A percentile compares a stretch with the other conserved stretches of the same genome.
phyloP scores from a whole-genome alignment of 768 basidiomycete genomes.

The Strobilomyces dryophilus region DNA sequence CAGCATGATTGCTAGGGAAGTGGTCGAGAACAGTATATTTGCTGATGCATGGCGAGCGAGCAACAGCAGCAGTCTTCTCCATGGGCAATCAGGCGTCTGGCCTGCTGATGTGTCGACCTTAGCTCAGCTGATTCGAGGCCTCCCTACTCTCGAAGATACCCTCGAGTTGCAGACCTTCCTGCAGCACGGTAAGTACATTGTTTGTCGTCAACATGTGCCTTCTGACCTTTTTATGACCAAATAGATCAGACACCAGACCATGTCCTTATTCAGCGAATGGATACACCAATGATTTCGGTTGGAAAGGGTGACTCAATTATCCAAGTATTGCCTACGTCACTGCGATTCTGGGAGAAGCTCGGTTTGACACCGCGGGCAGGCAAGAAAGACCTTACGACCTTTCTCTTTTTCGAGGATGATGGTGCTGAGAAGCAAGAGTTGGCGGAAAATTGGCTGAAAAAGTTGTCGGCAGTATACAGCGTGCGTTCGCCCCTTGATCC shows the following conservation, averaged over 20 bases:
- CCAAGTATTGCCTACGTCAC: slow-evolving; percentile 63
- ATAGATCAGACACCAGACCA: slow-evolving; percentile 2
- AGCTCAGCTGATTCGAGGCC: slow-evolving; percentile 31
- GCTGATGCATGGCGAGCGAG: slow-evolving; percentile 58
- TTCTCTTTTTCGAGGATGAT: slow-evolving; percentile 64
- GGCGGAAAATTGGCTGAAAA: slow-evolving; percentile 58
- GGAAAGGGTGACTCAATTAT: slow-evolving; percentile 66
- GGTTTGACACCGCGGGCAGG: slow-evolving; percentile 70
- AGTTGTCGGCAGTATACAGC: slow-evolving; percentile 50
- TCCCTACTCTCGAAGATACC: slow-evolving; percentile 38
- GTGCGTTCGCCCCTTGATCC: slow-evolving; percentile 37
- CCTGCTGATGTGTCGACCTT: slow-evolving; percentile 51
- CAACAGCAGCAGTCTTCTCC: slow-evolving; percentile 19
- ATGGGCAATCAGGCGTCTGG: slow-evolving; percentile 44
- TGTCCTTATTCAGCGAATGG: slow-evolving; percentile 31
- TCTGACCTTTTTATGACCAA: not conserved
- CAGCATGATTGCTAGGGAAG: slow-evolving; percentile 57
- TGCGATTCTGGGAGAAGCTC: slow-evolving; percentile 85
- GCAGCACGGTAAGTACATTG: slow-evolving; percentile 28
- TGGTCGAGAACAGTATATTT: slow-evolving; percentile 72
- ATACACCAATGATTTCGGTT: slow-evolving; percentile 58
- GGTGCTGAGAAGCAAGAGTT: slow-evolving; percentile 42
- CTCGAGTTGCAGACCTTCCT: slow-evolving; percentile 45
- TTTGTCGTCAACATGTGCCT: not conserved
- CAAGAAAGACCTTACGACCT: slow-evolving; percentile 63